These are phyloP conservation scores for Chalaropsis ovoidea DNA, from an alignment of 2,329 filamentous ascomycete species.

Conservation along the genomic window DNA sequence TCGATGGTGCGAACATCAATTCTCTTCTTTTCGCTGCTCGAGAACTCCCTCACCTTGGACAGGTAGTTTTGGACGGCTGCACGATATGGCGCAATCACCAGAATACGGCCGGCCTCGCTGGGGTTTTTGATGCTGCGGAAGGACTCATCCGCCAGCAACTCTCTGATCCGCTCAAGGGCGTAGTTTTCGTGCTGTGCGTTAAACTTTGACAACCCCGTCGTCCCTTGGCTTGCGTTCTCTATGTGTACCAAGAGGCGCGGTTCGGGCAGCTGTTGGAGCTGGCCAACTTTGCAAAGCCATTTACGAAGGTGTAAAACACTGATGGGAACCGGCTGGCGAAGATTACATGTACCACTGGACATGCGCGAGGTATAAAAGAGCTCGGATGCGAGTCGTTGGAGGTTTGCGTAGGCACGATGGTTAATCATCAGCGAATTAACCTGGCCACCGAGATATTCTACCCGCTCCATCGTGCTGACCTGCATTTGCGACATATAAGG, in stretches of 20 bases:
- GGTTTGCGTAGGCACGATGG: conserved; percentile 33
- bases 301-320: conserved; percentile 30
- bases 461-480: conserved; percentile 36
- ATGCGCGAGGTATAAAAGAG: conserved; percentile 37
- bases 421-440: conserved; percentile 33
- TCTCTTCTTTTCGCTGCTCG: conserved; percentile 29
- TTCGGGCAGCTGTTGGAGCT: conserved; percentile 28
- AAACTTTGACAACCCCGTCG: conserved; percentile 34
- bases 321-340: conserved; percentile 26
- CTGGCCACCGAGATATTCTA: conserved; percentile 31
- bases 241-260: conserved; percentile 35
- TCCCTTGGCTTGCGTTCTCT: conserved; percentile 29
- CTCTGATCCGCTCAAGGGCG: conserved; percentile 32
- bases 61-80: conserved; percentile 34
- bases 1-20: conserved; percentile 39
- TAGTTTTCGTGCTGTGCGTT: conserved; percentile 35
- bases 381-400: conserved; percentile 36
- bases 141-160: conserved; percentile 30
- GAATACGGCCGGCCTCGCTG: conserved; percentile 32
- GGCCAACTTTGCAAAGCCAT: conserved; percentile 30
- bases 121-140: conserved; percentile 31
- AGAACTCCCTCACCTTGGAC: conserved; percentile 29
- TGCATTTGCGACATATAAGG: conserved; percentile 32
- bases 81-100: conserved; percentile 39
- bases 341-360: conserved; percentile 29